Percentiles rank a stretch among this genome's conserved stretches.
These are phyloP conservation scores for Arthrobotrys iridis DNA, from an alignment of 2,329 filamentous ascomycete species.

Conservation along the genomic window DNA sequence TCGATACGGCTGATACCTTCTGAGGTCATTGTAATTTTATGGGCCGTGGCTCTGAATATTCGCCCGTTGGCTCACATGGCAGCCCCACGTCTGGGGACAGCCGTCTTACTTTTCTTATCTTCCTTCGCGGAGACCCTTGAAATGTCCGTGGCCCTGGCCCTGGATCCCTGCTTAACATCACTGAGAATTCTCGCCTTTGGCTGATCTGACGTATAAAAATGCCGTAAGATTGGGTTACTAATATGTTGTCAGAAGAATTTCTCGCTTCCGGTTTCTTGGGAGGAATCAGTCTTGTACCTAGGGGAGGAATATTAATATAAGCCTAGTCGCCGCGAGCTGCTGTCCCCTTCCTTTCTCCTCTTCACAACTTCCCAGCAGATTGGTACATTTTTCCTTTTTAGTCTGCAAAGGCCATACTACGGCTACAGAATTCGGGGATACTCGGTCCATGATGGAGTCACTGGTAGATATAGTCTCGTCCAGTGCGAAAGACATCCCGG, in stretches of 20 bases:
- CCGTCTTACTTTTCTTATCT: not conserved
- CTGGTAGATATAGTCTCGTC: not conserved
- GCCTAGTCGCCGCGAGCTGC: too few species aligned
- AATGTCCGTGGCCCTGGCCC: not conserved
- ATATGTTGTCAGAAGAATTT: too few species aligned
- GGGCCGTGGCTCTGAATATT: constrained; percentile 7
- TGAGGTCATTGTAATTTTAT: not conserved
- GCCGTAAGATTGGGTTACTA: not conserved
- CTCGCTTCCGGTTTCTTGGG: not conserved
- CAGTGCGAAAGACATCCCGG: not conserved
- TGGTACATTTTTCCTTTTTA: not conserved
- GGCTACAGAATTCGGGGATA: not conserved
- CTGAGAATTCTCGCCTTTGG: not conserved
- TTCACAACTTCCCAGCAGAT: not conserved
- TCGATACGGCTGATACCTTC: too few species aligned
- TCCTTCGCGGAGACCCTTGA: not conserved
- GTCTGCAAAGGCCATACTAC: not conserved
- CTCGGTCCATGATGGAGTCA: not conserved
- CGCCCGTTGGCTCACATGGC: constrained; percentile 13
- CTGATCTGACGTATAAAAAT: not conserved
- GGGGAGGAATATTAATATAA: not conserved
- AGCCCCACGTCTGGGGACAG: not conserved
- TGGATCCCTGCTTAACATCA: not conserved
- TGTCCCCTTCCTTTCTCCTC: not conserved
- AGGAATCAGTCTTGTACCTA: too few species aligned